Evolutionary conservation across 371 early-diverging fungal species (phyloP).

Genomic region (Mucor piriformis): DNA sequence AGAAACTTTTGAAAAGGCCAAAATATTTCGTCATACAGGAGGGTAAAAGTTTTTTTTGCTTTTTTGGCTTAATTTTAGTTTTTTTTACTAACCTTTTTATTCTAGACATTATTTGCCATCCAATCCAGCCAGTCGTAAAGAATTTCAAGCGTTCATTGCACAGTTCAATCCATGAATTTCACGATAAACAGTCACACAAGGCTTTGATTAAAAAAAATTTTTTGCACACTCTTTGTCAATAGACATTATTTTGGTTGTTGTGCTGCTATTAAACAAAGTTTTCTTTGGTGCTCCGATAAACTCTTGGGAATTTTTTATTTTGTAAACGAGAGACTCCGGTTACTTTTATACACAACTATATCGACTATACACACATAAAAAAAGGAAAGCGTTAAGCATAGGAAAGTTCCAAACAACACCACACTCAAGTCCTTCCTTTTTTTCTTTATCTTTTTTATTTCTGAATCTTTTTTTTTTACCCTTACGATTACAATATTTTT

Average conservation of each 20-base stretch:
- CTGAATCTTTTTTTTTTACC: background rate
- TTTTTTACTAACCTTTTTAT: background rate
- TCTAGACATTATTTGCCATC: conserved; percentile 28
- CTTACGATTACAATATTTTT: background rate
- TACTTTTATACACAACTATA: conserved; percentile 4
- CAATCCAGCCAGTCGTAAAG: conserved; percentile 19
- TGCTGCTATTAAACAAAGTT: conserved; percentile 29
- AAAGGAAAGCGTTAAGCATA: background rate
- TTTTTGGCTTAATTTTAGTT: background rate
- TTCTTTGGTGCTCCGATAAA: conserved; percentile 32
- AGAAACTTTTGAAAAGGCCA: conserved; percentile 32
- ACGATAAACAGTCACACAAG: conserved; percentile 16
- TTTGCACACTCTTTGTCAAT: background rate
- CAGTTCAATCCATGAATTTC: background rate
- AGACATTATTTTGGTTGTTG: conserved; percentile 1
- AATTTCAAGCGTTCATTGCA: conserved; percentile 11
- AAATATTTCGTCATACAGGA: conserved; percentile 39
- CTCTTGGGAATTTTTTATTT: conserved; percentile 9
- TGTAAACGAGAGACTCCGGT: conserved; percentile 24
- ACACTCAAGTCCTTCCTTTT: background rate
- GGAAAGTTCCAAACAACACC: background rate
- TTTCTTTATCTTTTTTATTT: background rate
- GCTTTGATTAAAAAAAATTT: conserved; percentile 26
- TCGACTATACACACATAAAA: background rate
- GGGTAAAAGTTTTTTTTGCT: conserved; percentile 31